Percentiles rank a stretch among this genome's conserved stretches.
Conservation (phyloP, 257 asterid species). For the Lithospermum erythrorhizon region DNA sequence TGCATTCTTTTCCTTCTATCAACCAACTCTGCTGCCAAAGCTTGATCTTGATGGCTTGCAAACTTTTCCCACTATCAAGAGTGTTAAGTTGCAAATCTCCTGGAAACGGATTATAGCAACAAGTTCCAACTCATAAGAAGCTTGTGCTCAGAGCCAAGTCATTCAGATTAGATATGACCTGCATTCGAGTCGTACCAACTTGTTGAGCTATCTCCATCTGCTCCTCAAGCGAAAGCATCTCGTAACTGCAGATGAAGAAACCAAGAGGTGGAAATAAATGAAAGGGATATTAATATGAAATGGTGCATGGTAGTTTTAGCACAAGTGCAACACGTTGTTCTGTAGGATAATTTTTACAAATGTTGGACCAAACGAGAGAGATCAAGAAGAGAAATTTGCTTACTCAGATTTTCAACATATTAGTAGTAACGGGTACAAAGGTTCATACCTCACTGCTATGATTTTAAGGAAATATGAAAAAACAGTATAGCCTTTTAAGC, state of each 20-base stretch:
- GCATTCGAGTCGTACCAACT: slow-evolving; percentile 78
- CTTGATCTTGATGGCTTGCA: neutral
- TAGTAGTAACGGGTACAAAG: too few species aligned
- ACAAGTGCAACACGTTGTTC: neutral
- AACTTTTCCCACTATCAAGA: neutral
- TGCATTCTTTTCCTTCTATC: neutral
- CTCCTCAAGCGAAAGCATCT: slow-evolving; percentile 76
- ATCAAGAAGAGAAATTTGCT: neutral
- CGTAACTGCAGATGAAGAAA: slow-evolving; percentile 47
- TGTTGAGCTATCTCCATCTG: slow-evolving; percentile 80
- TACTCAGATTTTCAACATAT: too few species aligned
- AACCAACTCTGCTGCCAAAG: neutral
- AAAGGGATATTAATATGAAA: neutral
- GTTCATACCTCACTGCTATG: neutral
- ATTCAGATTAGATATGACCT: slow-evolving; percentile 73
- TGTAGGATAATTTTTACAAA: neutral
- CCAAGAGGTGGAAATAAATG: slow-evolving; percentile 1
- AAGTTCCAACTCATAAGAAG: slow-evolving; percentile 40
- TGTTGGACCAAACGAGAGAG: neutral
- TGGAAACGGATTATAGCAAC: neutral
- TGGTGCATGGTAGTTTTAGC: neutral
- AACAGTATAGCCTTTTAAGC: too few species aligned
- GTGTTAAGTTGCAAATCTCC: neutral
- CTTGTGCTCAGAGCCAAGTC: slow-evolving; percentile 71
- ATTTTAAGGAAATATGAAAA: too few species aligned